Evolutionary conservation across 2,329 filamentous ascomycete genomes (phyloP), one percentile per base, ranked within the genome.

Genomic region (Boeremia lycopersici): DNA sequence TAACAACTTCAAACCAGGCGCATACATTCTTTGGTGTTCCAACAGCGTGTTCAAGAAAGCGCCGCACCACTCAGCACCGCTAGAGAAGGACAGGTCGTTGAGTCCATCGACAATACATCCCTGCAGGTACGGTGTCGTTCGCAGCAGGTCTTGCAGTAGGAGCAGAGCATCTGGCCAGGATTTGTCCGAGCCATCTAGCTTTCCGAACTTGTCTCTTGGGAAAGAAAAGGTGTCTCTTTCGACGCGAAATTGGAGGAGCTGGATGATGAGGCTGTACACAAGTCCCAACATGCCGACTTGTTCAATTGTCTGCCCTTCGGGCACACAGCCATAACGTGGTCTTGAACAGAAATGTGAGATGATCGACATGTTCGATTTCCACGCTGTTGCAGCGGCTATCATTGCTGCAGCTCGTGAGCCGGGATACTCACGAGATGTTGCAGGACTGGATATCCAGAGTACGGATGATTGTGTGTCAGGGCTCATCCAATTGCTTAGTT

Each of bases 261-360:
- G 61, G 15, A 26, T 36, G 17, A 63, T 53, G 2, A 62, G 56
- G 31, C 52, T 57, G 36, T 62, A 62, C 8, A 62, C 52, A 6
- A 61, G 39, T n/a, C 61, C 57, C 10, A 61, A 53, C 30, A 64
- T 7, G 7, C 61, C 60, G 3, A 47, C 44, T 17, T 58, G 12
- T 33, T 62, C 61, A 0, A 57, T 19, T 1, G 15, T 39, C 9
- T 46, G 41, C 12, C 23, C 38, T 8, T 42, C 19, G 10, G 48
- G 5, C 1, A 56, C 4, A 15, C 19, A 38, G 28, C 31, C 30
- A 41, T 41, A 44, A 8, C 46, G 38, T n/a, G 54, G 51, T 28
- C 56, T 52, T 26, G 42, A 36, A 15, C 56, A 62, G 41, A 63
- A 63, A 39, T 63, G 59, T 3, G 61, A 63, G 31, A 60, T 53